Conservation (phyloP, 805 yeast species). For the Naumovozyma castellii region DNA sequence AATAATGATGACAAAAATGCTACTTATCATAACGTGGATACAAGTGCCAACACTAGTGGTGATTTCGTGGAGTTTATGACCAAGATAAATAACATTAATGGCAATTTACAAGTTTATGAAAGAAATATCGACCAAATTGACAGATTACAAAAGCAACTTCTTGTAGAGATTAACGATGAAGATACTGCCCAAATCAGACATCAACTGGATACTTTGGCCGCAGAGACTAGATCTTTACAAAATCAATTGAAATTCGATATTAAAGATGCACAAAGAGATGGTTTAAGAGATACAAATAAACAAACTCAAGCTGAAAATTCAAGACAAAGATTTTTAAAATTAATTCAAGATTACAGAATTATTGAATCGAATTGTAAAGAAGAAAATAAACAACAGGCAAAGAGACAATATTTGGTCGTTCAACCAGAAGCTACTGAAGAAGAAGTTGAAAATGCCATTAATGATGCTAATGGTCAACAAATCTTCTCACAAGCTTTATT, state of each 20-base stretch:
- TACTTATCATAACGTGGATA: background rate
- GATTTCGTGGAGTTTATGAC: slow-evolving; percentile 57
- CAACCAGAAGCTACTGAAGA: slow-evolving; percentile 72
- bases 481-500: slow-evolving; percentile 84
- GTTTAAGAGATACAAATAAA: slow-evolving; percentile 64
- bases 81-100: slow-evolving; percentile 56
- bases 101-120: slow-evolving; percentile 58
- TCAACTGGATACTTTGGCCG: slow-evolving; percentile 64
- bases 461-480: slow-evolving; percentile 73
- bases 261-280: slow-evolving; percentile 60
- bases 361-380: slow-evolving; percentile 78
- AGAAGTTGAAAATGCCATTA: slow-evolving; percentile 73
- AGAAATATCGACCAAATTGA: slow-evolving; percentile 58
- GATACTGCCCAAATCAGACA: slow-evolving; percentile 58
- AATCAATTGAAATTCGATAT: slow-evolving; percentile 61
- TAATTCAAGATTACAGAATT: slow-evolving; percentile 74
- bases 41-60: background rate
- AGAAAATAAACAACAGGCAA: slow-evolving; percentile 74
- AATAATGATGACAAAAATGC: background rate
- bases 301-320: slow-evolving; percentile 80
- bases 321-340: slow-evolving; percentile 69
- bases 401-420: slow-evolving; percentile 80
- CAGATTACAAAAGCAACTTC: slow-evolving; percentile 53
- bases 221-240: slow-evolving; percentile 70
- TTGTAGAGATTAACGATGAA: slow-evolving; percentile 62